A percentile compares a stretch with the other conserved stretches of the same genome.
Evolutionary conservation across 2,329 filamentous ascomycete genomes (phyloP).

Genomic region (Paecilomyces formosus): DNA sequence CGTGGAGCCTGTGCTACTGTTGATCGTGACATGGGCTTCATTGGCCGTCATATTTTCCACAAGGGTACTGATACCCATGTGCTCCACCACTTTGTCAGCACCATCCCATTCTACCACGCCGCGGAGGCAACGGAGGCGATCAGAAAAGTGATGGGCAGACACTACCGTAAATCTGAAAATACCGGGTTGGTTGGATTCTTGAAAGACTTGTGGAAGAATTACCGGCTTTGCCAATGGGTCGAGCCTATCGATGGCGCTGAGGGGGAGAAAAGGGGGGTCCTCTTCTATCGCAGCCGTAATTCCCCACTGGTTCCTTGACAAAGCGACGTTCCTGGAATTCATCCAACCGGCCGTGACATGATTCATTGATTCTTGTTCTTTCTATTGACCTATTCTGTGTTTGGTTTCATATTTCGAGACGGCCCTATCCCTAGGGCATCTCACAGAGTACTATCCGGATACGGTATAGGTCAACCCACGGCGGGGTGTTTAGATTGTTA

Average conservation of each 20-base stretch:
- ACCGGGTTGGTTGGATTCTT: conserved; percentile 79
- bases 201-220: conserved; percentile 68
- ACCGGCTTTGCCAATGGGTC: conserved; percentile 92
- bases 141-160: conserved; percentile 86
- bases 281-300: conserved; percentile 95
- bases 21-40: conserved; percentile 94
- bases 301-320: too few species aligned
- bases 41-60: conserved; percentile 83
- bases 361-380: too few species aligned
- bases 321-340: too few species aligned
- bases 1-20: conserved; percentile 93
- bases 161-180: conserved; percentile 79
- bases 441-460: too few species aligned
- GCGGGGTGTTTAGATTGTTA: too few species aligned
- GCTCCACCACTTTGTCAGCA: conserved; percentile 93
- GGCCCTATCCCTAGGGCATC: too few species aligned
- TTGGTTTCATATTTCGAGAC: too few species aligned
- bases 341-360: too few species aligned
- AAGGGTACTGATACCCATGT: conserved; percentile 98
- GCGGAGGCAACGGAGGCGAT: conserved; percentile 92
- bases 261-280: conserved; percentile 72
- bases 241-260: conserved; percentile 78
- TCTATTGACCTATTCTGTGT: too few species aligned
- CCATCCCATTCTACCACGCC: conserved; percentile 93
- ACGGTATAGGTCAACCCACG: too few species aligned